Evolutionary conservation across 805 yeast species (phyloP).

Genomic region (Brettanomyces sp.): DNA sequence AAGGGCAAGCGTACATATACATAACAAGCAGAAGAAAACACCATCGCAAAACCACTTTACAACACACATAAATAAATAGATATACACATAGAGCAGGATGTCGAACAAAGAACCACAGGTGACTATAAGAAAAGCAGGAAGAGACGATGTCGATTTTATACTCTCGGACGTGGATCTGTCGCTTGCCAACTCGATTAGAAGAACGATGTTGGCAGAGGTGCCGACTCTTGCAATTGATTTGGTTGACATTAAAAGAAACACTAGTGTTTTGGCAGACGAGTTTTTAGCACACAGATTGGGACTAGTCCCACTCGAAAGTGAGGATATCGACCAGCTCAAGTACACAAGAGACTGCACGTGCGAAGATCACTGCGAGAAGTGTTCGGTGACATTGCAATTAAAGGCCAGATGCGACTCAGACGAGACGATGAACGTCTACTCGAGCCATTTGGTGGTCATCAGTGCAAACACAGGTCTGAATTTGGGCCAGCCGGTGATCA

Average conservation of each 20-base stretch:
- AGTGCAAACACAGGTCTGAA: slow-evolving; percentile 22
- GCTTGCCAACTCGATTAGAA: slow-evolving; percentile 83
- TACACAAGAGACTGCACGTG: slow-evolving; percentile 96
- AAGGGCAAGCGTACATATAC: too few relatives aligned
- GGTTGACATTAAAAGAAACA: slow-evolving; percentile 87
- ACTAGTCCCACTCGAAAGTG: slow-evolving; percentile 76
- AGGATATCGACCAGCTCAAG: slow-evolving; percentile 72
- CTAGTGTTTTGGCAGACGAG: slow-evolving; percentile 94
- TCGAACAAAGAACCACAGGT: slow-evolving; percentile 56
- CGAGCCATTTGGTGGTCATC: slow-evolving; percentile 58
- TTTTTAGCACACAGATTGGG: slow-evolving; percentile 93
- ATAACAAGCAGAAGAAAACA: too few relatives aligned
- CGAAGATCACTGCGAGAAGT: slow-evolving; percentile 93
- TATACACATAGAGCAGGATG: slow-evolving; percentile 2
- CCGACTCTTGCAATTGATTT: slow-evolving; percentile 95
- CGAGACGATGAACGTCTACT: slow-evolving; percentile 80
- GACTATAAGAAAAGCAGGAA: slow-evolving; percentile 77
- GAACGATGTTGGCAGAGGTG: slow-evolving; percentile 91
- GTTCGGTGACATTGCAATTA: slow-evolving; percentile 80
- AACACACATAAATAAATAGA: too few relatives aligned
- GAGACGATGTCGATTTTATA: slow-evolving; percentile 85
- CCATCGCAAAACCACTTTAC: too few relatives aligned
- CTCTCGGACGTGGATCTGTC: slow-evolving; percentile 80
- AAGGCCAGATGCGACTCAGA: slow-evolving; percentile 84
- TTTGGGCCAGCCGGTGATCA: slow-evolving; percentile 79